Conservation (phyloP, 305 asterid species). For the Solanum chacoense region DNA sequence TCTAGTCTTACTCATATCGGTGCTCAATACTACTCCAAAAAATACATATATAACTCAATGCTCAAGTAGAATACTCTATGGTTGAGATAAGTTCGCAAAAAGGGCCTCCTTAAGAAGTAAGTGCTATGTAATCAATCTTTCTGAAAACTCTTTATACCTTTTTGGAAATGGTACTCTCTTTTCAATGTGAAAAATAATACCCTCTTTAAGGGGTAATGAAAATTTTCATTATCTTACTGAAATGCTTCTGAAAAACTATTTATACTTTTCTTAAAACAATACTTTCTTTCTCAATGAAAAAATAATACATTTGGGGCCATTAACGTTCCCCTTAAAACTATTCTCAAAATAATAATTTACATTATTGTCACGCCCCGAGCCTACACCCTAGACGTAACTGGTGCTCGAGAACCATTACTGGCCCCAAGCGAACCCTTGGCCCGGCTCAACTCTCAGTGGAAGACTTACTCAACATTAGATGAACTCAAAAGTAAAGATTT, state of each 20-base stretch:
- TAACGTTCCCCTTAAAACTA: not conserved
- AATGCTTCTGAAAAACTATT: not conserved
- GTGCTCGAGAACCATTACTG: too few relatives aligned
- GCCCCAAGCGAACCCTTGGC: too few relatives aligned
- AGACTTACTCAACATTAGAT: too few relatives aligned
- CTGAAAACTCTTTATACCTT: not conserved
- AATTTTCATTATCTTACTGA: not conserved
- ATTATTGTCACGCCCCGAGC: too few relatives aligned
- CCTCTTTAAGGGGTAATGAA: not conserved
- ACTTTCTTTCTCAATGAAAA: not conserved
- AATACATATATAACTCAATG: not conserved
- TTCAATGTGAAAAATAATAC: not conserved
- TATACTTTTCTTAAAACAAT: not conserved
- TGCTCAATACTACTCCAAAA: not conserved
- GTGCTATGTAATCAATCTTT: not conserved
- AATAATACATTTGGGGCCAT: not conserved
- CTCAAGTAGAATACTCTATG: not conserved
- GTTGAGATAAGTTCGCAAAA: not conserved
- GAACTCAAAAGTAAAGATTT: too few relatives aligned
- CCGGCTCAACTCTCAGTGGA: too few relatives aligned
- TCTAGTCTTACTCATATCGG: not conserved
- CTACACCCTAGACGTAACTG: too few relatives aligned
- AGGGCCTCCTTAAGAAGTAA: not conserved
- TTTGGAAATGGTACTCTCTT: not conserved
- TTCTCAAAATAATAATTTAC: not conserved